phyloP scores from a whole-genome alignment of 2,329 filamentous ascomycete species.

The Fusarium tjaetaba region DNA sequence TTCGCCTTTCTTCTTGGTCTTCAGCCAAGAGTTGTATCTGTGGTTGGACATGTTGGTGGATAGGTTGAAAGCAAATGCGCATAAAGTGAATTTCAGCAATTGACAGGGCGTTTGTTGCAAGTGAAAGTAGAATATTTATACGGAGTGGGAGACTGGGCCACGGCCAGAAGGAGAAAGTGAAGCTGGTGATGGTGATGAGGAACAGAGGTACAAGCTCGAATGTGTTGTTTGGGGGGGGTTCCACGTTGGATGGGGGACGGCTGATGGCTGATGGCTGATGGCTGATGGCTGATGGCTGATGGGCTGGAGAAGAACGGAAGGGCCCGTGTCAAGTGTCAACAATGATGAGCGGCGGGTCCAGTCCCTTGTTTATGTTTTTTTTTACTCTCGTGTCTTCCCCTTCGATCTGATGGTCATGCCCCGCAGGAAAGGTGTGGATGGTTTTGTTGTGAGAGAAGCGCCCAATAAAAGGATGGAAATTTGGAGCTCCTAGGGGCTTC shows the following conservation, averaged over 20 bases:
- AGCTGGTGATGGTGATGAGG: conserved; percentile 24
- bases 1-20: conserved; percentile 83
- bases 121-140: background rate
- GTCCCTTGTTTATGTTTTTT: conserved; percentile 42
- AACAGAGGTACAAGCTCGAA: conserved; percentile 26
- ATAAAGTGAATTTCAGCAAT: conserved; percentile 18
- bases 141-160: background rate
- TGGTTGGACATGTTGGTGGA: conserved; percentile 46
- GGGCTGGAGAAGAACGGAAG: conserved; percentile 17
- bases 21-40: conserved; percentile 73
- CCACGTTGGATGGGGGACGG: conserved; percentile 28
- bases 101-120: background rate
- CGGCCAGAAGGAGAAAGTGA: conserved; percentile 16
- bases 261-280: conserved; percentile 7
- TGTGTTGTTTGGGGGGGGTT: conserved; percentile 25
- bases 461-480: conserved; percentile 4
- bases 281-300: conserved; percentile 7
- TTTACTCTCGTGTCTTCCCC: conserved; percentile 12
- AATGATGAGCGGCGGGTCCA: conserved; percentile 19
- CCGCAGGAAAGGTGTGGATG: conserved; percentile 15
- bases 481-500: background rate
- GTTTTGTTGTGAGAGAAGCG: background rate
- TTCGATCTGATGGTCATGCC: conserved; percentile 17
- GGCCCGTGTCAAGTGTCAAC: conserved; percentile 28
- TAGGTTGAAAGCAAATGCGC: conserved; percentile 35